These are phyloP conservation scores for Pestalotiopsis sp. DNA, from an alignment of 2,329 filamentous ascomycete genomes.

Conservation along the genomic window DNA sequence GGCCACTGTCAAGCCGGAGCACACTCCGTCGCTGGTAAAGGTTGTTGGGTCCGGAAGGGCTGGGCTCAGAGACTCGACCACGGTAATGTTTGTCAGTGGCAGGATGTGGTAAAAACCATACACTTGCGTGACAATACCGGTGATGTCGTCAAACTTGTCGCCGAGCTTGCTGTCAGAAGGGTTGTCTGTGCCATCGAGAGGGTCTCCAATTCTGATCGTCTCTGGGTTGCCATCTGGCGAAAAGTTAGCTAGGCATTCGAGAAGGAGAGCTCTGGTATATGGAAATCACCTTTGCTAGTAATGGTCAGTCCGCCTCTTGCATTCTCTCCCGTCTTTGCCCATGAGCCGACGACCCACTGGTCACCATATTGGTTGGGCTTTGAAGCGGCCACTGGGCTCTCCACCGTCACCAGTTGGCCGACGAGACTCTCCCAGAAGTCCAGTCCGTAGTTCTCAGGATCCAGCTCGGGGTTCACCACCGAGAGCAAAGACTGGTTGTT, in stretches of 20 bases:
- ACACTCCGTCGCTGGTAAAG: constrained; percentile 55
- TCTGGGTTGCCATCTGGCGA: constrained; percentile 66
- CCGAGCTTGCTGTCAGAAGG: constrained; percentile 61
- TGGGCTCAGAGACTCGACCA: constrained; percentile 44
- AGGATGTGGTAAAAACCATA: constrained; percentile 72
- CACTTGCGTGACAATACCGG: constrained; percentile 64
- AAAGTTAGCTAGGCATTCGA: constrained; percentile 1
- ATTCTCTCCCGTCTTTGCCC: constrained; percentile 63
- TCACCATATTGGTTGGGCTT: constrained; percentile 67
- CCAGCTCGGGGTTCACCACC: constrained; percentile 57
- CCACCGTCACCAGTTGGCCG: constrained; percentile 67
- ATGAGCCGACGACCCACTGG: constrained; percentile 68
- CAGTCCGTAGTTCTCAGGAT: constrained; percentile 63
- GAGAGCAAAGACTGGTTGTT: constrained; percentile 62
- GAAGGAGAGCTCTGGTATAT: neutral
- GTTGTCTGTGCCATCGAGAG: constrained; percentile 65
- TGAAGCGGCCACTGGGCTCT: constrained; percentile 54
- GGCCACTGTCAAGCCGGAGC: constrained; percentile 62
- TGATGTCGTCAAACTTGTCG: constrained; percentile 64
- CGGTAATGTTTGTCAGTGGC: constrained; percentile 57
- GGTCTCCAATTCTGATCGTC: constrained; percentile 62
- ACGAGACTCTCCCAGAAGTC: constrained; percentile 74
- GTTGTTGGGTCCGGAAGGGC: constrained; percentile 49
- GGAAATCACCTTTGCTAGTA: constrained; percentile 46
- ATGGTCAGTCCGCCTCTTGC: constrained; percentile 64